Percentiles rank a stretch among this genome's conserved stretches.
Conservation (phyloP, 2,329 filamentous ascomycete genomes). For the Cytospora chrysosperma region DNA sequence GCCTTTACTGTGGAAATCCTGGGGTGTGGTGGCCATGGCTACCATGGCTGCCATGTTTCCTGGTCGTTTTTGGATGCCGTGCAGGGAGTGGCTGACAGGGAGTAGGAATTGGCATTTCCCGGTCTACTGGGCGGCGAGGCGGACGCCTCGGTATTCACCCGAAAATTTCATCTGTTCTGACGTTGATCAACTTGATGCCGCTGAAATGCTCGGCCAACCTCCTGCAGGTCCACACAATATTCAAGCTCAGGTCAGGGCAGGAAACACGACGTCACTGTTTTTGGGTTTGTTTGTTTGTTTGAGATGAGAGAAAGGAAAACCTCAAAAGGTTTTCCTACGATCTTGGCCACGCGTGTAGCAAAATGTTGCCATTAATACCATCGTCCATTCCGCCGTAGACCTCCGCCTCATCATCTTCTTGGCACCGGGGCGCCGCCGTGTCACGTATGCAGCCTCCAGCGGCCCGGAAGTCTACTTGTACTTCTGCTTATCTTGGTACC, state of each 20-base stretch:
- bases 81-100: neutral
- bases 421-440: neutral
- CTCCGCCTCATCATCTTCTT: neutral
- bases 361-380: no score
- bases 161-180: conserved; percentile 6
- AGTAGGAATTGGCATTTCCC: neutral
- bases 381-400: no score
- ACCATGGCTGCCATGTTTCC: no score
- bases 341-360: no score
- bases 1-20: neutral
- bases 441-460: neutral
- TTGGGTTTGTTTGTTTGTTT: no score
- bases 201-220: conserved; percentile 23
- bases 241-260: neutral
- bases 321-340: conserved; percentile 1
- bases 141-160: conserved; percentile 22
- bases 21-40: neutral
- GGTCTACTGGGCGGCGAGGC: conserved; percentile 7
- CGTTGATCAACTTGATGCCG: conserved; percentile 20
- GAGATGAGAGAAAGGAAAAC: conserved; percentile 14
- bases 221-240: neutral
- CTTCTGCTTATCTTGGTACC: neutral
- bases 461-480: neutral
- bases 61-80: neutral
- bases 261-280: conserved; percentile 14